phyloP scores from a whole-genome alignment of 768 basidiomycete genomes.

The Suillus cothurnatus region DNA sequence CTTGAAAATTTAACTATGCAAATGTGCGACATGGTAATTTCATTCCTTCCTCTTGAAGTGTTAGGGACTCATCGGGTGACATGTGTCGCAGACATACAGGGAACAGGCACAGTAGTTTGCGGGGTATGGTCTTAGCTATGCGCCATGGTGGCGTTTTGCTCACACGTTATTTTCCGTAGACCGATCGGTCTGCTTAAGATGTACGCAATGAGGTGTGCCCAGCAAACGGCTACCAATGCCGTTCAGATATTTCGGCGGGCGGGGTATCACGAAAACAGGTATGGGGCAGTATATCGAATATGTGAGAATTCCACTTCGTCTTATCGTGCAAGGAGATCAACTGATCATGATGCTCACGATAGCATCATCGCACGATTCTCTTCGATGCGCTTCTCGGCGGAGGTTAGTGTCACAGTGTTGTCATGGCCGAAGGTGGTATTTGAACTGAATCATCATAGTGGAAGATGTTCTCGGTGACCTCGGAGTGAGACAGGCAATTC shows the following conservation, averaged over 20 bases:
- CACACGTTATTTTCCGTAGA: slow-evolving; percentile 17
- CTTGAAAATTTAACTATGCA: slow-evolving; percentile 80
- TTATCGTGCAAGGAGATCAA: slow-evolving; percentile 2
- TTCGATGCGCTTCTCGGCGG: slow-evolving; percentile 32
- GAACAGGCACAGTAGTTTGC: slow-evolving; percentile 69
- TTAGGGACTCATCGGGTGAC: slow-evolving; percentile 2
- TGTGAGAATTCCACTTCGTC: slow-evolving; percentile 42
- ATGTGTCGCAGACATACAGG: slow-evolving; percentile 52
- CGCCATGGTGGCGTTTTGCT: neutral
- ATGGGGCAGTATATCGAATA: slow-evolving; percentile 82
- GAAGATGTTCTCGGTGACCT: slow-evolving; percentile 62
- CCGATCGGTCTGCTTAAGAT: slow-evolving; percentile 63
- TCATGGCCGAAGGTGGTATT: neutral
- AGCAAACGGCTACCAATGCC: slow-evolving; percentile 62
- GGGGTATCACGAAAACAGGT: slow-evolving; percentile 81
- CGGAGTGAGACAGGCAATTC: slow-evolving; percentile 60
- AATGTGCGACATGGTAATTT: slow-evolving; percentile 73
- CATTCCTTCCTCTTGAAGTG: slow-evolving; percentile 17
- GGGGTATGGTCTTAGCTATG: slow-evolving; percentile 42
- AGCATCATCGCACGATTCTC: slow-evolving; percentile 24
- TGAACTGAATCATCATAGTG: slow-evolving; percentile 34
- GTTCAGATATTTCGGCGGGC: slow-evolving; percentile 89
- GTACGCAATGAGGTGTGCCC: slow-evolving; percentile 53
- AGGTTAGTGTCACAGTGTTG: slow-evolving; percentile 8
- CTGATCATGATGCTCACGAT: slow-evolving; percentile 18